phyloP scores from a whole-genome alignment of 179 eudicot species.

The Actinidia polygama region DNA sequence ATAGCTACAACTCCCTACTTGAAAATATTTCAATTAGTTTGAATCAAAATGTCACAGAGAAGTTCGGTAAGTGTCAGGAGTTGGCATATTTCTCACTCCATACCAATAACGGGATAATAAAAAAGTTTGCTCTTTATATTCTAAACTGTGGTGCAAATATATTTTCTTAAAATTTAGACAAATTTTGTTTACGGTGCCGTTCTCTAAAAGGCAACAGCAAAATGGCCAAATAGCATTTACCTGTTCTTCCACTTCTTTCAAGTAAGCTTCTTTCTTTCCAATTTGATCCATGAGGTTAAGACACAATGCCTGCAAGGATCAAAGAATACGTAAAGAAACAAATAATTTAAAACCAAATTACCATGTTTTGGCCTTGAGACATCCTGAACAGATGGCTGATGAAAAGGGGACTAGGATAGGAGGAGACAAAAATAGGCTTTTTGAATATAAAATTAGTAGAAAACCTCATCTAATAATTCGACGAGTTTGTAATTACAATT shows the following conservation, averaged over 20 bases:
- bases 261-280: constrained; percentile 19
- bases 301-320: constrained; percentile 20
- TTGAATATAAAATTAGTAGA: constrained; percentile 2
- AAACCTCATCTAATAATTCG: neutral
- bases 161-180: neutral
- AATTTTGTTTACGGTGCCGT: neutral
- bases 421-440: neutral
- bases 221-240: neutral
- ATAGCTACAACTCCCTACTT: neutral
- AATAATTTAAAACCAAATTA: neutral
- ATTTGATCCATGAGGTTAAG: neutral
- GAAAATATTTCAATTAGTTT: neutral
- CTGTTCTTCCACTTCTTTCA: constrained; percentile 23
- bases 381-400: neutral
- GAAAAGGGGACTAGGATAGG: neutral
- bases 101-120: neutral
- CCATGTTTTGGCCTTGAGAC: neutral
- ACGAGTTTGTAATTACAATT: too few relatives aligned
- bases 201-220: neutral
- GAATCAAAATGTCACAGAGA: neutral
- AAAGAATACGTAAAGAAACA: neutral
- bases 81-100: neutral
- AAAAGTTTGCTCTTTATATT: neutral
- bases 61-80: neutral
- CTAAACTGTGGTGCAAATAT: neutral